Percentiles rank a stretch among this genome's conserved stretches.
Conservation (phyloP, 441 rosid genomes). For the Flueggea neowawraea region DNA sequence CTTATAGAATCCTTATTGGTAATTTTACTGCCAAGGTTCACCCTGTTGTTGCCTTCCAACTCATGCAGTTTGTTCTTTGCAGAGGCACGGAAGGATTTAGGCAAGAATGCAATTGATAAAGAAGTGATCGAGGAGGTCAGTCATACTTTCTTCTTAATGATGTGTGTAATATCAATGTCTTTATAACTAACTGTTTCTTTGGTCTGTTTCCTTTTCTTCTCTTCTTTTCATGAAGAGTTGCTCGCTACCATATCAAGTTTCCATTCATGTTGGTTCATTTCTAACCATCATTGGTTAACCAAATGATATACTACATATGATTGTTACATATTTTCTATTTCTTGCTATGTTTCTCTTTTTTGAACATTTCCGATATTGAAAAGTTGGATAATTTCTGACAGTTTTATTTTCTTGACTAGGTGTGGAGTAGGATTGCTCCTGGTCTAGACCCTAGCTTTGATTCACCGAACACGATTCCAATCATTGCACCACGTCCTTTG, state of each 20-base stretch:
- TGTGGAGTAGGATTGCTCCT: constrained; percentile 95
- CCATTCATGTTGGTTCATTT: too few species aligned
- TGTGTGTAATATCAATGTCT: not conserved
- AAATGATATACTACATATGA: too few species aligned
- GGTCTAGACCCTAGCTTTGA: constrained; percentile 80
- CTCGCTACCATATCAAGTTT: too few species aligned
- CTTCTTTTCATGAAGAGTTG: too few species aligned
- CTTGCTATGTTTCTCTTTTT: too few species aligned
- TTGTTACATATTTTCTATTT: too few species aligned
- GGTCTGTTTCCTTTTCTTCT: too few species aligned
- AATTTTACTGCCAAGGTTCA: not conserved
- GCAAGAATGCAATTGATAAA: constrained; percentile 65
- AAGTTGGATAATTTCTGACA: constrained; percentile 10
- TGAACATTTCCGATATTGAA: not conserved
- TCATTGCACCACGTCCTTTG: constrained; percentile 76
- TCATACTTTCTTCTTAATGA: not conserved
- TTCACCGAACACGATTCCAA: constrained; percentile 65
- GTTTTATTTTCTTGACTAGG: constrained; percentile 38
- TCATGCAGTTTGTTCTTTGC: constrained; percentile 15
- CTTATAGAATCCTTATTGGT: not conserved
- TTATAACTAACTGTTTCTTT: too few species aligned
- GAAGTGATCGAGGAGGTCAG: constrained; percentile 86
- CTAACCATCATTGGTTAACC: too few species aligned
- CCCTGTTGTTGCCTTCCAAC: not conserved
- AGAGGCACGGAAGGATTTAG: constrained; percentile 70